Percentiles rank a stretch among this genome's conserved stretches.
phyloP scores from a whole-genome alignment of 1,139 yeast species.

The Scheffersomyces parashehatae region DNA sequence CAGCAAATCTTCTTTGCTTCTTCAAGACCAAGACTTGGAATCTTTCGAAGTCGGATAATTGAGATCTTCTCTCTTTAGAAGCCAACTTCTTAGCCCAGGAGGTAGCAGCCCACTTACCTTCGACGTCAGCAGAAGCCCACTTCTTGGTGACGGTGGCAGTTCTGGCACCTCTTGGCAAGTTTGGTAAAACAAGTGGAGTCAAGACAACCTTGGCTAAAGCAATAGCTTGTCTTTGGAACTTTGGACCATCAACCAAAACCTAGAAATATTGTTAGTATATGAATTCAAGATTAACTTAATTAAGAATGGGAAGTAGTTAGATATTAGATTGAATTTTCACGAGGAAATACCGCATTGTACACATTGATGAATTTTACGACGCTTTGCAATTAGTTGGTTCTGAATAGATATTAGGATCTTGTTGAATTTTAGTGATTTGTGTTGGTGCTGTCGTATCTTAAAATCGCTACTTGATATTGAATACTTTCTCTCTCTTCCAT shows the following conservation, averaged over 20 bases:
- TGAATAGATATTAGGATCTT: too few species aligned
- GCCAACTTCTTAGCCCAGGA: slow-evolving; percentile 99
- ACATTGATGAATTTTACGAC: too few species aligned
- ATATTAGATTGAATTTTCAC: too few species aligned
- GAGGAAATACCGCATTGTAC: too few species aligned
- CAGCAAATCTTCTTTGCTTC: slow-evolving; percentile 96
- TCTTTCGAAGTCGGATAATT: slow-evolving; percentile 96
- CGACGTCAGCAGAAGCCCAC: slow-evolving; percentile 90
- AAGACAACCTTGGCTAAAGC: slow-evolving; percentile 84
- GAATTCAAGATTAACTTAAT: too few species aligned
- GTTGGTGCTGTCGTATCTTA: too few species aligned
- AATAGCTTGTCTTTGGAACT: slow-evolving; percentile 90
- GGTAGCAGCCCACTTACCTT: slow-evolving; percentile 88
- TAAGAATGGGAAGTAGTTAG: too few species aligned
- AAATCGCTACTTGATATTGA: too few species aligned
- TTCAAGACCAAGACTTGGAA: slow-evolving; percentile 97
- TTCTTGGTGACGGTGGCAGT: slow-evolving; percentile 83
- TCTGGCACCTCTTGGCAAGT: slow-evolving; percentile 93
- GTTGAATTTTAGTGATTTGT: too few species aligned
- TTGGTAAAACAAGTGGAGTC: slow-evolving; percentile 85
- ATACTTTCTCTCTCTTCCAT: too few species aligned
- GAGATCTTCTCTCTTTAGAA: slow-evolving; percentile 88
- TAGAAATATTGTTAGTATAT: slow-evolving; percentile 34
- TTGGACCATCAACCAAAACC: slow-evolving; percentile 97
- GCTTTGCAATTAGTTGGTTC: too few species aligned